Base-by-base conservation (phyloP, 225 moss, liverwort and hornwort species). In the Lunularia cruciata region DNA sequence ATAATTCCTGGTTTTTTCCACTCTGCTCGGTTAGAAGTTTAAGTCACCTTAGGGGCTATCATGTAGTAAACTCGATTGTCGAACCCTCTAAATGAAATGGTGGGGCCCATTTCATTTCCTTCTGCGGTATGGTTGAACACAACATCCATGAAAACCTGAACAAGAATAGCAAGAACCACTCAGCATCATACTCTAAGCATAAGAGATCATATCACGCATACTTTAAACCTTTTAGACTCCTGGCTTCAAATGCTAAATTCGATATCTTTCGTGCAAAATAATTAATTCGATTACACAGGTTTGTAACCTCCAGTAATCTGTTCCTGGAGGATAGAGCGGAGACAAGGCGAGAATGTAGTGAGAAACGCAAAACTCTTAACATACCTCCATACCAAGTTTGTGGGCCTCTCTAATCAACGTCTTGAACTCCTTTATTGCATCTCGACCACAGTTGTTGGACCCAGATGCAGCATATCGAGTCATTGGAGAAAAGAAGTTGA, bases 121-220 rank as follows among this genome's bases (percentile, higher is more conserved):
- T 92, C 92, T 65, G 92, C 92, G 73, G 92, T 92, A 69, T 92
- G 92, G 75, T 92, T 89, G 81, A 92, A 92, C 40, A 92, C 92
- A 75, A 92, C 87, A 79, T 92, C 92, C 92, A 92, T 92, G 64
- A 92, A 62, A 70, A 92, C 82, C 92, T 92, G 84, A 42, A 33
- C 1, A n/a, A n/a, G n/a, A n/a, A n/a, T n/a, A n/a, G n/a, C n/a
- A n/a, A n/a, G n/a, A n/a, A n/a, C n/a, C n/a, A n/a, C n/a, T n/a
- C n/a, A n/a, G n/a, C n/a, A n/a, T n/a, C n/a, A n/a, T n/a, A n/a
- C n/a, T n/a, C n/a, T n/a, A n/a, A n/a, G n/a, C n/a, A n/a, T n/a
- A n/a, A n/a, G n/a, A n/a, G n/a, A n/a, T n/a, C n/a, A n/a, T n/a
- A n/a, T n/a, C n/a, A n/a, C n/a, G n/a, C n/a, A n/a, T n/a, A n/a